Percentiles rank a stretch among this genome's conserved stretches.
Evolutionary conservation across 2,329 filamentous ascomycete species (phyloP).

Genomic region (Cercospora nicotianae): DNA sequence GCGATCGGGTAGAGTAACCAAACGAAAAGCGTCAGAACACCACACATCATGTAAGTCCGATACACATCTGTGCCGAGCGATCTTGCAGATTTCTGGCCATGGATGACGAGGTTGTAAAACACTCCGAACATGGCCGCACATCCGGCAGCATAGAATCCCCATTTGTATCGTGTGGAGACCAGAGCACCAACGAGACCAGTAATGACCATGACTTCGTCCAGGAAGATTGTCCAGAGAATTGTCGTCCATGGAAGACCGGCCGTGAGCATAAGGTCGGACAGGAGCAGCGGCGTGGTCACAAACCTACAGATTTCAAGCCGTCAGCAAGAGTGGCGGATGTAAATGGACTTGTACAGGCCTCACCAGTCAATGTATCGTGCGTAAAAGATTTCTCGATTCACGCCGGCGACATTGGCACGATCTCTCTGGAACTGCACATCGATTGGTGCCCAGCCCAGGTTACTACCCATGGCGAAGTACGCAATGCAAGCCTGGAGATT

Average conservation of each 20-base stretch:
- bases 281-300: constrained; percentile 61
- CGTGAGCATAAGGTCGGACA: constrained; percentile 60
- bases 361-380: constrained; percentile 63
- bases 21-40: constrained; percentile 54
- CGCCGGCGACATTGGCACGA: constrained; percentile 47
- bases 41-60: constrained; percentile 53
- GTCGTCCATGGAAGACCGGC: constrained; percentile 62
- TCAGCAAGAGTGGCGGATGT: background rate
- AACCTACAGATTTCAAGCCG: constrained; percentile 29
- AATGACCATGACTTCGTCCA: constrained; percentile 63
- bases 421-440: constrained; percentile 55
- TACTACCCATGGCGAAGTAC: constrained; percentile 63
- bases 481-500: constrained; percentile 51
- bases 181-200: constrained; percentile 63
- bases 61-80: constrained; percentile 53
- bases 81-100: constrained; percentile 55
- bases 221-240: constrained; percentile 60
- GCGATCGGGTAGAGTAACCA: constrained; percentile 63
- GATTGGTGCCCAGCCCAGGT: constrained; percentile 61
- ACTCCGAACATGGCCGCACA: constrained; percentile 55
- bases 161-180: constrained; percentile 61
- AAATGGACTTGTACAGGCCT: background rate
- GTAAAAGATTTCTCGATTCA: constrained; percentile 61
- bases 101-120: constrained; percentile 46
- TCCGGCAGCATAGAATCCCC: constrained; percentile 43